phyloP scores from a whole-genome alignment of 2,329 filamentous ascomycete species.

The Ceratocystis cubensis region DNA sequence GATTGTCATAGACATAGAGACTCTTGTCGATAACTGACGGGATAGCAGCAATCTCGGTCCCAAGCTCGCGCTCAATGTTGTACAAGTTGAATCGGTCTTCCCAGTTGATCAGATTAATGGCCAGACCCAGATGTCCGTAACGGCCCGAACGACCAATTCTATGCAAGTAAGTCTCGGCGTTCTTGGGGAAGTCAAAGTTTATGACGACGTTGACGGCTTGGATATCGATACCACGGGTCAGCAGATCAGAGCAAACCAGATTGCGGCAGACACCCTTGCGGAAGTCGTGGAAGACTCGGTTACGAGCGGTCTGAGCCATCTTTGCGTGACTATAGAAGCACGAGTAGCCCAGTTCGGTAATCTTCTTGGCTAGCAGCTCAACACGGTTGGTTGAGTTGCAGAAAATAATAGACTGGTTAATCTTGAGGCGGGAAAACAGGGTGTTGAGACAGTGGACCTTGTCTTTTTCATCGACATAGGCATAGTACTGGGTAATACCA shows the following conservation, averaged over 20 bases:
- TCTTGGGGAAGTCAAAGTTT: conserved; percentile 99
- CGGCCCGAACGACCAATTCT: conserved; percentile 95
- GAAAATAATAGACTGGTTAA: conserved; percentile 99
- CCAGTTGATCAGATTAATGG: conserved; percentile 99
- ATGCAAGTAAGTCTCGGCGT: conserved; percentile 96
- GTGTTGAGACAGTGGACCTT: conserved; percentile 99
- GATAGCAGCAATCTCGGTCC: conserved; percentile 96
- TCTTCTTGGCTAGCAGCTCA: conserved; percentile 95
- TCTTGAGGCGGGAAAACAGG: conserved; percentile 95
- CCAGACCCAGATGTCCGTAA: conserved; percentile 91
- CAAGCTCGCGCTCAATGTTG: conserved; percentile 93
- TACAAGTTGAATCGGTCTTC: conserved; percentile 98
- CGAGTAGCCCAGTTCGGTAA: conserved; percentile 96
- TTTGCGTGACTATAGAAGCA: conserved; percentile 99
- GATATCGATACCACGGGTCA: conserved; percentile 98
- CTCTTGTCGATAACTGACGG: conserved; percentile 91
- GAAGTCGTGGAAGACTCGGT: conserved; percentile 98
- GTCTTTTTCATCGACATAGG: conserved; percentile 97
- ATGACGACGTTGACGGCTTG: conserved; percentile 99
- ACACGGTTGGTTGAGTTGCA: conserved; percentile 99
- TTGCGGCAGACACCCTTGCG: conserved; percentile 96
- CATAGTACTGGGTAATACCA: conserved; percentile 98
- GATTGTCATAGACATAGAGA: conserved; percentile 94
- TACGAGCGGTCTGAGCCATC: conserved; percentile 93
- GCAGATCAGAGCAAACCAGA: conserved; percentile 89